A percentile compares a stretch with the other conserved stretches of the same genome.
phyloP scores from a whole-genome alignment of 768 basidiomycete genomes.

The Boletus rex-veris region DNA sequence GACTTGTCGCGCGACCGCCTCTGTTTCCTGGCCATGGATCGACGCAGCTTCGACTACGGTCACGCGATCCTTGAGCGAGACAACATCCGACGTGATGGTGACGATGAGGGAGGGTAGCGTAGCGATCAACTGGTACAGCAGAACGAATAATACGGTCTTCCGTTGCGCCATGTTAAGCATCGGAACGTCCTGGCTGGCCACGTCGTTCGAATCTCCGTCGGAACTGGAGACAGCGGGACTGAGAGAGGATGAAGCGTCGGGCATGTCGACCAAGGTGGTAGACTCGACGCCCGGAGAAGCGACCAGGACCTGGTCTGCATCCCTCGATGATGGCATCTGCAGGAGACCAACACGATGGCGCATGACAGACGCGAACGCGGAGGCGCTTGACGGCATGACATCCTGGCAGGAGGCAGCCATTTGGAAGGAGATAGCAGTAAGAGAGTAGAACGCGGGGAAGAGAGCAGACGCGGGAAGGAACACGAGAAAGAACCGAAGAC shows the following conservation, averaged over 20 bases:
- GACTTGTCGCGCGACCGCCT: conserved; percentile 8
- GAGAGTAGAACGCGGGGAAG: background rate
- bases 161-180: conserved; percentile 3
- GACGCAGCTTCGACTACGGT: conserved; percentile 6
- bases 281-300: background rate
- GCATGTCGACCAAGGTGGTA: background rate
- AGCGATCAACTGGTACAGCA: conserved; percentile 6
- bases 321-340: background rate
- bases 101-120: conserved; percentile 3
- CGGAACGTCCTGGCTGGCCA: background rate
- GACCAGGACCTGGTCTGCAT: background rate
- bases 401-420: conserved; percentile 4
- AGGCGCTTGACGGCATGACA: background rate
- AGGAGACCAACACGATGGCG: background rate
- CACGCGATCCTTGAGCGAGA: conserved; percentile 18
- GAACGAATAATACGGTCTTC: background rate
- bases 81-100: conserved; percentile 9
- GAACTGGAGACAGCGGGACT: background rate
- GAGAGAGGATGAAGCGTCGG: background rate
- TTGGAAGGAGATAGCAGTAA: background rate
- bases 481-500: background rate
- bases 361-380: background rate
- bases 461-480: background rate
- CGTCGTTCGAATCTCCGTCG: background rate
- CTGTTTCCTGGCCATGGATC: background rate